Evolutionary conservation across 805 yeast genomes (phyloP), one percentile per base, ranked within the genome.

Genomic region (Ogataea pilisensis): DNA sequence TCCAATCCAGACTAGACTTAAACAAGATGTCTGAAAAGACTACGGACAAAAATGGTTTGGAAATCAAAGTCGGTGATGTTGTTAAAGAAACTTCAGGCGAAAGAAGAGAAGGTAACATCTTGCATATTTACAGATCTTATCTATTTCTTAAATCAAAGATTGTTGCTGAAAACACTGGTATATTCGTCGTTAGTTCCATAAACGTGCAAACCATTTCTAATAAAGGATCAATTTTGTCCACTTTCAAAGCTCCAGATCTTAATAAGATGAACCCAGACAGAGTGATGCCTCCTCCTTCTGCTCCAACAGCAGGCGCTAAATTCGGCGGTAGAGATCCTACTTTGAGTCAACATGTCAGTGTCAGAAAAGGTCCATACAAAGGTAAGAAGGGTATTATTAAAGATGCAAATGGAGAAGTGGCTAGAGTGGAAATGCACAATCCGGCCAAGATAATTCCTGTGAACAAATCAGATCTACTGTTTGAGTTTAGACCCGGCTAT

Each of bases 301-400:
- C 70, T 16, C 71, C 80, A 4, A 72, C 75, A 21, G 72, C 75
- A 28, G 61, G 63, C 17, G 72, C 78, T 39, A 64, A 68, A 45
- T 72, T 68, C 39, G 78, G 81, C 40, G 96, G 95, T 8, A 78
- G 95, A 50, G 96, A 88, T 61, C 76, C 77, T 35, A 78, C 95
- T 22, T 57, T 93, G 28, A 85, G 87, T 51, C 88, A 87, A 57
- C 83, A 84, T 43, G 96, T 93, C 18, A 78, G 88, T 49, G 85
- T 93, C 36, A 78, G 86, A 29, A 81, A 85, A 56, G 88, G 96
- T n/a, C 93, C 95, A 35, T 88, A 91, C 63, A 93, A 93, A 66
- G 98, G 99, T 34, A 79, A 88, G 51, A 81, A 83, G 68, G 99
- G 99, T 60, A 85, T 87, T 49, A 87, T 93, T 32, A 84, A 85